phyloP scores from a whole-genome alignment of 164 flowering plant genomes.

The Nelumbo lutea region DNA sequence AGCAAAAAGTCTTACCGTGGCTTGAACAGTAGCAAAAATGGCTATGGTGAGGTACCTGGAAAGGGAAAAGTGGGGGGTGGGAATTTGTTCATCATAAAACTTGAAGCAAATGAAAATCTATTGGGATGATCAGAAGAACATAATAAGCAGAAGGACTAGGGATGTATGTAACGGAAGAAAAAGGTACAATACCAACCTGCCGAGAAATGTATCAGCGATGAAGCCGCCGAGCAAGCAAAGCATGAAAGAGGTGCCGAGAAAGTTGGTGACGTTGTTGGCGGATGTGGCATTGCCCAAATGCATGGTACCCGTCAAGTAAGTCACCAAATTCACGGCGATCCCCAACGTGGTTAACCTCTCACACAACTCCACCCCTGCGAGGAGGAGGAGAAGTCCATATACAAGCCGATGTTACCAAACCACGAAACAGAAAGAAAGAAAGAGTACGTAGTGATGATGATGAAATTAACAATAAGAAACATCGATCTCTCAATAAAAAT shows the following conservation, averaged over 20 bases:
- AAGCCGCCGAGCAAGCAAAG: constrained; percentile 87
- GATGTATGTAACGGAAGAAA: neutral
- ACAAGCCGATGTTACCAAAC: neutral
- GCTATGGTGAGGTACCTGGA: constrained; percentile 80
- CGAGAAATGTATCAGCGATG: constrained; percentile 84
- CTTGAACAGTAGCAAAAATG: constrained; percentile 79
- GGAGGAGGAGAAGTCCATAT: neutral
- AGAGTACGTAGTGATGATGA: too few relatives aligned
- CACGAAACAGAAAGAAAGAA: too few relatives aligned
- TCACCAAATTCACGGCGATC: constrained; percentile 91
- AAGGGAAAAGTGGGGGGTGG: neutral
- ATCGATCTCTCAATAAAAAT: too few relatives aligned
- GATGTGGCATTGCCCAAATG: constrained; percentile 77
- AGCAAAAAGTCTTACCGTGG: constrained; percentile 38
- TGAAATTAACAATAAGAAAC: too few relatives aligned
- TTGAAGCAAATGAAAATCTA: neutral
- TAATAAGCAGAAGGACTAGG: neutral
- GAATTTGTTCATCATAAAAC: neutral
- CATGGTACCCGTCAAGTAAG: constrained; percentile 81
- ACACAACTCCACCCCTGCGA: constrained; percentile 58
- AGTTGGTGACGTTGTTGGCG: constrained; percentile 86
- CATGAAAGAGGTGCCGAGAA: constrained; percentile 91
- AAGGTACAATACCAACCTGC: constrained; percentile 33
- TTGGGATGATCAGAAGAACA: too few relatives aligned
- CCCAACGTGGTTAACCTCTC: constrained; percentile 87